Evolutionary conservation across 495 filamentous ascomycete genomes (phyloP).

Genomic region (Trichocladium uniseriatum): DNA sequence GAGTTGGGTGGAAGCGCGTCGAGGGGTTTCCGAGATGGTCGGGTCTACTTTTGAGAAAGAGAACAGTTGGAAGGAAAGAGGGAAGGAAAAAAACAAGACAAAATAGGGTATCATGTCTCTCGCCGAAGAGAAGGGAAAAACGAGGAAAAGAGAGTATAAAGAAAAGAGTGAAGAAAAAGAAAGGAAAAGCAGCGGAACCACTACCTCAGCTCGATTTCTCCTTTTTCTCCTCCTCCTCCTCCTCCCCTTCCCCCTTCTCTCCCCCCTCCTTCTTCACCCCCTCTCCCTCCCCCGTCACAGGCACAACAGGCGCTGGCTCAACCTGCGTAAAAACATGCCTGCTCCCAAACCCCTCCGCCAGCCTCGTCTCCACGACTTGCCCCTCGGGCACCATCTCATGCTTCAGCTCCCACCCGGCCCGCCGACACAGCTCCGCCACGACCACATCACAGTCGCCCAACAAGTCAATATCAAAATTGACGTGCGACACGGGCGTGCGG

Average conservation of each 20-base stretch:
- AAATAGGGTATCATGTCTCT: conserved; percentile 11
- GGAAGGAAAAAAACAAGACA: neutral
- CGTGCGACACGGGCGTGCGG: conserved; percentile 74
- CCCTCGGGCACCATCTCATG: conserved; percentile 75
- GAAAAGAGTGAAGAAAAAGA: neutral
- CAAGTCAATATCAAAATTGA: conserved; percentile 91
- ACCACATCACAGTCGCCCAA: conserved; percentile 90
- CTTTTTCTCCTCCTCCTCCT: neutral
- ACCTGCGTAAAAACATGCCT: conserved; percentile 51
- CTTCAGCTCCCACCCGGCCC: conserved; percentile 77
- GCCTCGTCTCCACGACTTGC: conserved; percentile 48
- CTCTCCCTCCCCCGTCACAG: neutral
- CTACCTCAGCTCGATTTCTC: neutral
- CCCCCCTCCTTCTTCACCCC: neutral
- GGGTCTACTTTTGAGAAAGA: no score
- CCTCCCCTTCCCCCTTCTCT: neutral
- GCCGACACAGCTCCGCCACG: conserved; percentile 77
- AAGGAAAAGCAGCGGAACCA: neutral
- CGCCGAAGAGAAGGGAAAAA: neutral
- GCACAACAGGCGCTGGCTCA: neutral
- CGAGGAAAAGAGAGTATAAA: neutral
- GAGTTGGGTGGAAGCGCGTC: no score
- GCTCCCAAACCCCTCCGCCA: conserved; percentile 55
- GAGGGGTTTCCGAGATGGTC: no score
- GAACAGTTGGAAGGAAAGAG: neutral